Percentiles rank a stretch among this genome's conserved stretches.
phyloP scores from a whole-genome alignment of 768 basidiomycete genomes.

The Lactarius trivialis region DNA sequence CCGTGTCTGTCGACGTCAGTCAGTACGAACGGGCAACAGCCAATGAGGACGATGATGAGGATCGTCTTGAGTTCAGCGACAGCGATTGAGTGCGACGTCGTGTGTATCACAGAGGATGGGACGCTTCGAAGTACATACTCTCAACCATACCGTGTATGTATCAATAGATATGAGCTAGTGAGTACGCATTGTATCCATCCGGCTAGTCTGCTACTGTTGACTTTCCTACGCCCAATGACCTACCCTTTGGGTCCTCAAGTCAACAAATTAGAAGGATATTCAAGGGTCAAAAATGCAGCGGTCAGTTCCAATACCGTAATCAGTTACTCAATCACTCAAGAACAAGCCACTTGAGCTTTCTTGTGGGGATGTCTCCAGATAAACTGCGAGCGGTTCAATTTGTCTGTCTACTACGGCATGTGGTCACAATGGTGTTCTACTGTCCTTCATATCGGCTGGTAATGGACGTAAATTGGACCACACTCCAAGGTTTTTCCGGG shows the following conservation, averaged over 20 bases:
- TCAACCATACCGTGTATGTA: slow-evolving; percentile 6
- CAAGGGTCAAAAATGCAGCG: slow-evolving; percentile 26
- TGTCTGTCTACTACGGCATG: slow-evolving; percentile 70
- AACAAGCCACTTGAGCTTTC: slow-evolving; percentile 69
- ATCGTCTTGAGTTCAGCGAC: slow-evolving; percentile 71
- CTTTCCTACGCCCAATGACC: slow-evolving; percentile 50
- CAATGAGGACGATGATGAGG: slow-evolving; percentile 59
- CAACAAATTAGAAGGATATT: slow-evolving; percentile 37
- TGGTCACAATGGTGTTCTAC: slow-evolving; percentile 53
- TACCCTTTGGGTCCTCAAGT: slow-evolving; percentile 38
- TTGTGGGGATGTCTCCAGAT: slow-evolving; percentile 25
- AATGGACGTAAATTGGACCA: slow-evolving; percentile 68
- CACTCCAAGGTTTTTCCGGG: slow-evolving; percentile 73
- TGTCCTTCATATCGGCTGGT: slow-evolving; percentile 49
- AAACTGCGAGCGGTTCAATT: slow-evolving; percentile 47
- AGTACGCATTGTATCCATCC: slow-evolving; percentile 17
- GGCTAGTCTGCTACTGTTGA: slow-evolving; percentile 42
- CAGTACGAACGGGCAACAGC: slow-evolving; percentile 69
- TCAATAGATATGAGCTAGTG: slow-evolving; percentile 7
- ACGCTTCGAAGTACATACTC: slow-evolving; percentile 8
- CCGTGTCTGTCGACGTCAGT: slow-evolving; percentile 80
- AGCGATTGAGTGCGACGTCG: slow-evolving; percentile 52
- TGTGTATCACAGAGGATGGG: slow-evolving; percentile 1
- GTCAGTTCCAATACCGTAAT: slow-evolving; percentile 46
- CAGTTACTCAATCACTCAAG: slow-evolving; percentile 77